Evolutionary conservation across 1,139 yeast genomes (phyloP), one percentile per base, ranked within the genome.

Genomic region (Geotrichum macrosporum): DNA sequence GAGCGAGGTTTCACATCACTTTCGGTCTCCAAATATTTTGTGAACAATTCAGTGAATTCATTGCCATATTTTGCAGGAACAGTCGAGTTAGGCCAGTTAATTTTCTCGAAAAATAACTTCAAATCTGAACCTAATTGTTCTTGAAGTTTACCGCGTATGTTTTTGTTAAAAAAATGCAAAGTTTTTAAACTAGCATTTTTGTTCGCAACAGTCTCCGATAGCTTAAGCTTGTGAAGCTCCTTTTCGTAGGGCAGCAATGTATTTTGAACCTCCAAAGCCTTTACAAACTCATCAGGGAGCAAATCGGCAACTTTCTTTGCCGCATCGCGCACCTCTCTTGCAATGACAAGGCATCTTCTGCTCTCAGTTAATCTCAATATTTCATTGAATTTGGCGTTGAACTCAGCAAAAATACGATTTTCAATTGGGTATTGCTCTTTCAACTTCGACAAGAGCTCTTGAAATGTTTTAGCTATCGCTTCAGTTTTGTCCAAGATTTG

Each of bases 51-150:
- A 3, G 24, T 32, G 13, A 48, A 44, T 24, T 47, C 32, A 2
- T 32, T 35, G 13, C 35, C 22, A 27, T 16, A 13, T n/a, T 29
- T 19, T 5, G 43, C 8, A 9, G 34, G 18, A 6, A 48, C 13
- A 10, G 46, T 40, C 8, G 44, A 20, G 21, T 35, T 40, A 3
- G 51, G 51, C 51, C 51, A 48, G 24, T 43, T 29, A 4, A 32
- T 35, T 13, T 39, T 33, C 18, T 35, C 41, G 15, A 43, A 31
- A 10, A 43, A 24, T 3, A 19, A 15, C 12, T 22, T 31, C 26
- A 47, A 31, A 19, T 35, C 21, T 10, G 32, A 18, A 13, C 35
- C 29, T 3, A 47, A 26, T 13, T 36, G 42, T 24, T 9, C 16
- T 26, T 44, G 47, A 13, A 47, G 36, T 24, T 36, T 37, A 2